phyloP scores from a whole-genome alignment of 2,329 filamentous ascomycete genomes.

The Simplicillium sp. region DNA sequence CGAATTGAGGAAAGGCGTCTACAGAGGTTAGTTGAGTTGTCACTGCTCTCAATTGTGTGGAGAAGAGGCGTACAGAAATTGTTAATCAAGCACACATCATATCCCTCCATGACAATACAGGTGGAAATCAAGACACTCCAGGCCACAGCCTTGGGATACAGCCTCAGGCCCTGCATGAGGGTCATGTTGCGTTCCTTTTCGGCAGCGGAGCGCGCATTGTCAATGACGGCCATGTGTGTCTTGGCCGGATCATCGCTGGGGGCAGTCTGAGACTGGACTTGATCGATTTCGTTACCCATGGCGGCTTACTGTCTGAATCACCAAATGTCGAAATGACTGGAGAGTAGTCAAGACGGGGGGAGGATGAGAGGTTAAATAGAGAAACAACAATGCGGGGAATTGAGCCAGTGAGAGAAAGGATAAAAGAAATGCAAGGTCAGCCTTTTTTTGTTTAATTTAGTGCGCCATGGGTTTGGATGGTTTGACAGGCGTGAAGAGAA shows the following conservation, averaged over 20 bases:
- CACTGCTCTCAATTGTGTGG: neutral
- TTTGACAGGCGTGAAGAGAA: no score
- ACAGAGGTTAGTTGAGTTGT: neutral
- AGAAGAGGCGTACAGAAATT: constrained; percentile 53
- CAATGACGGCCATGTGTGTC: constrained; percentile 19
- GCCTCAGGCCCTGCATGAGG: constrained; percentile 63
- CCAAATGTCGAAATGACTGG: no score
- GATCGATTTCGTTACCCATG: constrained; percentile 10
- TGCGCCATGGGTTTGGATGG: no score
- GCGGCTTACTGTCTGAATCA: neutral
- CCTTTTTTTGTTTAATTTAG: no score
- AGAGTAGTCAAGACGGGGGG: no score
- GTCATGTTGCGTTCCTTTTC: constrained; percentile 62
- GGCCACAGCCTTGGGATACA: constrained; percentile 78
- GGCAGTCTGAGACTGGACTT: constrained; percentile 4
- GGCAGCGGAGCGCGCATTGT: constrained; percentile 32
- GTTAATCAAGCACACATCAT: constrained; percentile 72
- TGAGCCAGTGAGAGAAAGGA: no score
- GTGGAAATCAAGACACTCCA: constrained; percentile 86
- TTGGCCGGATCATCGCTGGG: constrained; percentile 6
- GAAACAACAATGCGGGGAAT: no score
- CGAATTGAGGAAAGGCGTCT: constrained; percentile 48
- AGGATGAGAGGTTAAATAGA: no score
- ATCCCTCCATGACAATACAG: constrained; percentile 86
- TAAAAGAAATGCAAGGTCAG: no score